Conservation (phyloP, 805 yeast species). For the Blastobotrys americana region DNA sequence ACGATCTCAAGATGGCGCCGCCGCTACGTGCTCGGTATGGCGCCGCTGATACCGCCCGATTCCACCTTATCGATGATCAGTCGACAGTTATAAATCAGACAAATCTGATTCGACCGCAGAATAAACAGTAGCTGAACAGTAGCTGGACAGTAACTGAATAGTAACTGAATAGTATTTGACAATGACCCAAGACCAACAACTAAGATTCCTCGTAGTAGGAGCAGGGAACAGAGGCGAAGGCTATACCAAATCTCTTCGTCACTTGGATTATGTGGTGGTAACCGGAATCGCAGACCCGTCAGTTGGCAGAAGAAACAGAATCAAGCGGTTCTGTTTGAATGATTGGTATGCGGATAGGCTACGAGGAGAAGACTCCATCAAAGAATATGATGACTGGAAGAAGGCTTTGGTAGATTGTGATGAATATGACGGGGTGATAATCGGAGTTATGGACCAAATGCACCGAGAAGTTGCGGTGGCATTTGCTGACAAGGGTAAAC, state of each 20-base stretch:
- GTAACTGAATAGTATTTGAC: no score
- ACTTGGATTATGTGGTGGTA: slow-evolving; percentile 14
- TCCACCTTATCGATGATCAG: no score
- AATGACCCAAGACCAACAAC: neutral
- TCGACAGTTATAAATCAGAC: no score
- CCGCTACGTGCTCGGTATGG: no score
- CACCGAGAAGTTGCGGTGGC: slow-evolving; percentile 24
- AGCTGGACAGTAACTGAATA: no score
- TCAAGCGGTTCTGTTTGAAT: neutral
- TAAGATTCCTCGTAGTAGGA: slow-evolving; percentile 14
- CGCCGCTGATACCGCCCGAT: no score
- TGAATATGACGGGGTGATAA: slow-evolving; percentile 20
- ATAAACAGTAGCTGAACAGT: no score
- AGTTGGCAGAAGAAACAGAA: slow-evolving; percentile 11
- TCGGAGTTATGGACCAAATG: slow-evolving; percentile 22
- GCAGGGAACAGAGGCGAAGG: slow-evolving; percentile 20
- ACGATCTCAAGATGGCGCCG: no score
- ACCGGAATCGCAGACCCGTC: slow-evolving; percentile 19
- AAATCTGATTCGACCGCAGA: no score
- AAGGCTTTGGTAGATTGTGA: slow-evolving; percentile 17
- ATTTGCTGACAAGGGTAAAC: slow-evolving; percentile 22
- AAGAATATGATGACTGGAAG: slow-evolving; percentile 17
- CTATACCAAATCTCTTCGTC: slow-evolving; percentile 15
- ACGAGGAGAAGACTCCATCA: slow-evolving; percentile 3
- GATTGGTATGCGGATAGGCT: neutral